Base-by-base conservation (phyloP, 1,139 yeast species). In the Hansenula anomala region DNA sequence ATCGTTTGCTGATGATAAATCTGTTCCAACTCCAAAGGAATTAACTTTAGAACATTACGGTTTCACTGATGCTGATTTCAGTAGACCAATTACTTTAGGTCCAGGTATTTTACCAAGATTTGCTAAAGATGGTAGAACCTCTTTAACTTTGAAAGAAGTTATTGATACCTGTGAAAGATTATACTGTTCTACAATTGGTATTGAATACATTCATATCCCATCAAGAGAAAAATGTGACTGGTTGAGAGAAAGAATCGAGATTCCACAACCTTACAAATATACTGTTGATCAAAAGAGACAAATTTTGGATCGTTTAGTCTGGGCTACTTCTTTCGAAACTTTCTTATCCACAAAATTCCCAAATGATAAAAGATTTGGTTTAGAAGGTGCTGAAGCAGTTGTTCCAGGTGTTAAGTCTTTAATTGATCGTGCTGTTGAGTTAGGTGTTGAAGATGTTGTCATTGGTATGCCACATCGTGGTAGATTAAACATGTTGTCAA, bases 391-490 rank as follows among this genome's bases (percentile, higher is more conserved):
- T 49, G 99, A 92, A 69, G 73, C 96, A 35, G 85, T 86, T 56
- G 88, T 92, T 38, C 97, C 98, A 34, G 98, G 97, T 71, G 83
- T 92, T 76, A 92, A 92, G 71, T 86, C 97, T 37, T 68, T 92
- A 62, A 90, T 92, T 61, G 99, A 92, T 66, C 81, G 90, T 49
- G 78, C 96, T 34, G 97, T 90, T 39, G 97, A 89, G 53, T 69
- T 72, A 47, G 99, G 99, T 56, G 82, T 90, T 43, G 97, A 90
- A 67, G 97, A 92, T 62, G 80, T 92, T 47, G 95, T 92, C 57
- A 84, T 94, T 56, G 99, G 99, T 72, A 92, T 92, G 98, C 97
- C 99, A 42, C 98, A 92, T 69, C 88, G 99, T 78, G 99, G 99
- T 69, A 84, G 99, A 73, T 76, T 92, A 59, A 92, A 92, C 66